Evolutionary conservation across 1,284 basidiomycete species (phyloP), one percentile per base, ranked within the genome.

Genomic region (Ustanciosporium gigantosporum): DNA sequence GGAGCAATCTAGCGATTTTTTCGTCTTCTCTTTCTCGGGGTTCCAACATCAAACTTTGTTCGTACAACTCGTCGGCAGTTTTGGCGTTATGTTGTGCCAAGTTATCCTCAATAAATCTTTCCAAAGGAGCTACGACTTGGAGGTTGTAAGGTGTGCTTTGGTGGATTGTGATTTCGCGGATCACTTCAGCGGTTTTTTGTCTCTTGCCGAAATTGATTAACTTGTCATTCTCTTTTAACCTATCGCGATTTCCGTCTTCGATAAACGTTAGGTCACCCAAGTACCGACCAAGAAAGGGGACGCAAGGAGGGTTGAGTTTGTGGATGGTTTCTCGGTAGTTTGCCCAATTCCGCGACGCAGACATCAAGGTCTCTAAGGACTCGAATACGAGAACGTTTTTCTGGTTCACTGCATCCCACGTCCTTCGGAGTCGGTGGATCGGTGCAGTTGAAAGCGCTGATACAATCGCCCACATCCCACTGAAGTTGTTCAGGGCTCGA

Each of bases 221-320:
- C 22, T 58, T 51, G 5, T 53, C 60, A 23, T 86, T 88, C 29
- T 79, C 79, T 56, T 79, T 79, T 19, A 86, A 84, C 5, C 90
- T 80, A 80, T 98, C 91, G 46, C 90, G 88, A 76, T 93, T 93
- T n/a, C 94, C 95, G 73, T 98, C 95, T 78, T 96, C 91, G 77
- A 96, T 95, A 80, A 98, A 97, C 3, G 92, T 93, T 48, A 98
- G 82, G 20, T 90, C 91, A 4, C 93, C 92, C 16, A 98, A 84
- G 81, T 95, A 97, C 81, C 95, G 95, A 46, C 96, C 90, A 43
- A 99, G 88, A 81, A 98, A 99, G 5, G 95, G 95, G 0, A 98
- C 93, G 78, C 93, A 96, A 39, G 95, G 94, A 0, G 93, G 91
- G 31, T 88, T 86, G 52, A 95, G 87, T 36, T 84, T 85, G 36